Evolutionary conservation across 164 flowering plant genomes (phyloP).

Genomic region (Liquidambar formosana): DNA sequence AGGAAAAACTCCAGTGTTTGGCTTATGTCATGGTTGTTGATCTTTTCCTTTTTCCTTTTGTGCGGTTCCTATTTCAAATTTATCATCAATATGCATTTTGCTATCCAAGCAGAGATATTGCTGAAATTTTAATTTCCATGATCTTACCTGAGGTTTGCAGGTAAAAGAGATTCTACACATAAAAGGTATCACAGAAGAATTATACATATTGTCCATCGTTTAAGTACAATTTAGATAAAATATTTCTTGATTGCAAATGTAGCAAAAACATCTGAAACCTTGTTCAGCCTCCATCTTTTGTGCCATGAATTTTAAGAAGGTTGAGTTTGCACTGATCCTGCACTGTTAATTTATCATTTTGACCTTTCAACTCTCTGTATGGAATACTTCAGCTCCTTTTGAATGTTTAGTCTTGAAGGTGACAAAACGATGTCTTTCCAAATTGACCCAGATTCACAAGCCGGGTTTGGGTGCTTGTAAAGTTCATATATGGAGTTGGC

Average conservation of each 20-base stretch:
- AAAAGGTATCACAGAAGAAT: neutral
- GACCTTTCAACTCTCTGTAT: conserved; percentile 53
- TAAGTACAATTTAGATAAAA: neutral
- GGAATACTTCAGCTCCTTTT: conserved; percentile 66
- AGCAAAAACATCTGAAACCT: neutral
- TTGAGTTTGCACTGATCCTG: neutral
- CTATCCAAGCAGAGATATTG: too few species aligned
- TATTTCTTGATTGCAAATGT: neutral
- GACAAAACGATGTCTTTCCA: conserved; percentile 81
- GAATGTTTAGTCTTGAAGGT: conserved; percentile 69
- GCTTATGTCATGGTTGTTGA: too few species aligned
- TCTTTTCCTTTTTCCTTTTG: too few species aligned
- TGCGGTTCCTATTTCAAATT: too few species aligned
- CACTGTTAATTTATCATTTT: conserved; percentile 1
- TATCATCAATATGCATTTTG: too few species aligned
- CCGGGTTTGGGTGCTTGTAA: conserved; percentile 55
- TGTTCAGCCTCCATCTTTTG: neutral
- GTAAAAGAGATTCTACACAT: conserved; percentile 3
- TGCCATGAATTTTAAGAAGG: too few species aligned
- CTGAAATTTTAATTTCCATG: too few species aligned
- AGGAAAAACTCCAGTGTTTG: too few species aligned
- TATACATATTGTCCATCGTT: neutral
- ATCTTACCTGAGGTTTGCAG: neutral
- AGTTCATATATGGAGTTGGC: conserved; percentile 64
- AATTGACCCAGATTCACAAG: conserved; percentile 49